Percentiles rank a stretch among this genome's conserved stretches.
Evolutionary conservation across 352 stramenopile genomes (phyloP).

Genomic region (Globisporangium echinulatum): DNA sequence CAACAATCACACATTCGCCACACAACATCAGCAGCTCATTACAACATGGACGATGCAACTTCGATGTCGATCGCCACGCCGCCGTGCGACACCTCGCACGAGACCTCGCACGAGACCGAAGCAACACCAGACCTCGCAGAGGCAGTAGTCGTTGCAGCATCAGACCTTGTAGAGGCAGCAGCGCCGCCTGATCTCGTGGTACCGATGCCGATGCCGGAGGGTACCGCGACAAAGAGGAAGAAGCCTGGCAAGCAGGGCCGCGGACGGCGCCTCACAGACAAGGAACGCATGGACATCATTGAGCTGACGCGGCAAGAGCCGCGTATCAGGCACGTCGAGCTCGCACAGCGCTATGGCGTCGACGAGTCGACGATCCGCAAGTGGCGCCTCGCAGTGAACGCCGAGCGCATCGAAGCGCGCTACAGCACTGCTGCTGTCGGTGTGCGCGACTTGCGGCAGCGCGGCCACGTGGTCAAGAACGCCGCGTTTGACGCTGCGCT

Average conservation of each 20-base stretch:
- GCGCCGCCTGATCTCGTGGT: not conserved
- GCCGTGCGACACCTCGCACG: no score
- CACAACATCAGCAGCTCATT: no score
- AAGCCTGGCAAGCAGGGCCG: conserved; percentile 29
- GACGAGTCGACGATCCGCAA: conserved; percentile 61
- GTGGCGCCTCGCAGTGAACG: conserved; percentile 32
- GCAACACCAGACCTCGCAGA: no score
- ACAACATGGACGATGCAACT: no score
- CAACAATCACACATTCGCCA: no score
- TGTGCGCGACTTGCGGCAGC: conserved; percentile 28
- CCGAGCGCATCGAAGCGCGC: conserved; percentile 30
- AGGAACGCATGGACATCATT: conserved; percentile 61
- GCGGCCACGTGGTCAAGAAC: conserved; percentile 30
- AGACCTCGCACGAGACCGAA: no score
- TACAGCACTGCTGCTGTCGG: conserved; percentile 26
- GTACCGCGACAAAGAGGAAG: not conserved
- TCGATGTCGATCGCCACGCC: no score
- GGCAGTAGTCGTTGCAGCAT: no score
- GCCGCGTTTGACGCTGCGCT: conserved; percentile 34
- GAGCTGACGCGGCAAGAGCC: conserved; percentile 39
- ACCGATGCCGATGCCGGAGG: no score
- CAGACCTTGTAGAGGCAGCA: not conserved
- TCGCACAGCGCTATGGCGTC: conserved; percentile 38
- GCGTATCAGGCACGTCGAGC: conserved; percentile 39
- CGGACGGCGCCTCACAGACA: conserved; percentile 45